Base-by-base conservation (phyloP, 805 yeast genomes). In the Priceomyces castillae region DNA sequence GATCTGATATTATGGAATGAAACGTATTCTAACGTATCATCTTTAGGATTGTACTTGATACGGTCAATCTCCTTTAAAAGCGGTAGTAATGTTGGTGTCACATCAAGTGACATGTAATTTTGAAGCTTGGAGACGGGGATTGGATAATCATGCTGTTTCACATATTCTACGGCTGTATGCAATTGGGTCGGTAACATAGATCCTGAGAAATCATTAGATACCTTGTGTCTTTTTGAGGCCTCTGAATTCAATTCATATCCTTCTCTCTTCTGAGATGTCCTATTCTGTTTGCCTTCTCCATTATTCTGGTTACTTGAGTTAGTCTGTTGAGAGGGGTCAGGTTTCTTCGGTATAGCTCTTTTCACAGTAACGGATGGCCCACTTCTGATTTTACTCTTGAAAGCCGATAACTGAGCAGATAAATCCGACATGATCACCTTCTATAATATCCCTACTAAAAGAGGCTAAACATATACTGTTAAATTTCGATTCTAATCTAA, bases 151-250 rank as follows among this genome's bases (percentile, higher is more conserved):
- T 80, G 74, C 39, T 67, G 65, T 64, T 89, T 90, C 47, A 94
- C 82, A 59, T 81, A 86, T 59, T 94, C 98, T 15, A 94, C 94
- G 1, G 98, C 97, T 59, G 90, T 79, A 57, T 88, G 83, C 42
- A 94, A 73, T 60, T 89, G 88, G 3, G 97, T 90, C 3, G 96
- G 86, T 44, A 85, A 76, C 60, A 87, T 95, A 52, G 86, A 59
- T 1, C 76, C 75, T n/a, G 72, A 62, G 46, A 69, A 57, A 30
- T 53, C 59, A 7, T 50, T 58, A 34, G 48, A 41, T 23, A 58
- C 55, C 52, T 54, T 65, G 43, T 58, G 74, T 38, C 69, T 59
- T 43, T 69, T 71, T 34, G 64, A 53, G 11, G 62, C 65, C 45
- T 68, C 73, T 11, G 58, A 50, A 10, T 62, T 59, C 2, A 61